A percentile compares a stretch with the other conserved stretches of the same genome.
Evolutionary conservation across 345 rosid species (phyloP).

Genomic region (Erucastrum elatum): DNA sequence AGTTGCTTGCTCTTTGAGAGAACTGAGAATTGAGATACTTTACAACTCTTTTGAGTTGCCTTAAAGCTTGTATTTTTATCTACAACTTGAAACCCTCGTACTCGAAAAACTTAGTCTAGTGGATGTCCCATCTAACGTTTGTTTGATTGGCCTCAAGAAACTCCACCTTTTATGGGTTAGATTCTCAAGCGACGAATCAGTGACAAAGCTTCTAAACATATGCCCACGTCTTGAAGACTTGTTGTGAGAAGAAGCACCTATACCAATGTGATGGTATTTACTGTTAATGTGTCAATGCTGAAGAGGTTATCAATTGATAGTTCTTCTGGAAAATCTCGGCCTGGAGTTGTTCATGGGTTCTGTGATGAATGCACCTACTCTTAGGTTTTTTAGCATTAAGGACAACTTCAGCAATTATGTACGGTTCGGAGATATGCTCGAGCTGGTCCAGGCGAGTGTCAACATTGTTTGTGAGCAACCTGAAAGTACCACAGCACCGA

Average conservation of each 20-base stretch:
- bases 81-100: not conserved
- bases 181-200: not conserved
- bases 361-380: slow-evolving; percentile 20
- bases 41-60: not conserved
- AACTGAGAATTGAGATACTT: slow-evolving; percentile 7
- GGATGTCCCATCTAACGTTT: slow-evolving; percentile 9
- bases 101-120: not conserved
- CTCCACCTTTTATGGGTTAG: slow-evolving; percentile 16
- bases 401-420: slow-evolving; percentile 8
- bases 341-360: slow-evolving; percentile 19
- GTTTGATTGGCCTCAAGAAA: not conserved
- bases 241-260: not conserved
- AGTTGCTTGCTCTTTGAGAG: not conserved
- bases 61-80: not conserved
- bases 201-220: not conserved
- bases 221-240: slow-evolving; percentile 17
- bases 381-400: slow-evolving; percentile 9
- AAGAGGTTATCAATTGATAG: slow-evolving; percentile 1
- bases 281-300: slow-evolving; percentile 1
- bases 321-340: not conserved
- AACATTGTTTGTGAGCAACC: not conserved
- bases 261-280: slow-evolving; percentile 1
- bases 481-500: not conserved
- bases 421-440: not conserved
- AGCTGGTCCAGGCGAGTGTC: slow-evolving; percentile 16